These are phyloP conservation scores for Calonectria crousiana DNA, from an alignment of 2,329 filamentous ascomycete genomes.

Conservation along the genomic window DNA sequence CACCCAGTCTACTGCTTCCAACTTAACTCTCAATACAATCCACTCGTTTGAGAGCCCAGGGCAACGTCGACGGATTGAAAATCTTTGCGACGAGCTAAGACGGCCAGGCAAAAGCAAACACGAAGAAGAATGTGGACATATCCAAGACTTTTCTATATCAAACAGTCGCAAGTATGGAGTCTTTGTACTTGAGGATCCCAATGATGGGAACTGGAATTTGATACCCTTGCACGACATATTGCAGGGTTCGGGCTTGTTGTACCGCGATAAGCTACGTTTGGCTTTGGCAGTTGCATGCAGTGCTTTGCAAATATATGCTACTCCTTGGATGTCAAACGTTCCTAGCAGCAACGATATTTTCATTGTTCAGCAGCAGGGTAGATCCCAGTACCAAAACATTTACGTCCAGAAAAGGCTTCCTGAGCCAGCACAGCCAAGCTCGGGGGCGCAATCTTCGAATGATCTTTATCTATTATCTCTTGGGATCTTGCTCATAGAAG, in stretches of 20 bases:
- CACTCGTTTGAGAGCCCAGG: neutral
- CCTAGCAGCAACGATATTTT: neutral
- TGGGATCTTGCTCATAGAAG: constrained; percentile 17
- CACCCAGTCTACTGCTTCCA: neutral
- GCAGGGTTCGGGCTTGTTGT: neutral
- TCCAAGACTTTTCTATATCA: neutral
- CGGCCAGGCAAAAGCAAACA: neutral
- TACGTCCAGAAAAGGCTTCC: neutral
- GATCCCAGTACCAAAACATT: neutral
- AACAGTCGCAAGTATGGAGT: neutral
- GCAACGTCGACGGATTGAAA: neutral
- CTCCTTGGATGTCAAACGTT: neutral
- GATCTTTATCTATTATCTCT: neutral
- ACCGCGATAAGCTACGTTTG: neutral
- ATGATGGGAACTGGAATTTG: neutral
- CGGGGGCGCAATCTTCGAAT: neutral
- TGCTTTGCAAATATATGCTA: neutral
- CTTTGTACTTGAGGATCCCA: neutral
- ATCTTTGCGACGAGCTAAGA: neutral
- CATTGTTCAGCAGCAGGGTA: neutral
- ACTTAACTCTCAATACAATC: neutral
- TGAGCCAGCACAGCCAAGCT: neutral
- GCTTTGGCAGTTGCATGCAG: neutral
- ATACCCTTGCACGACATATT: neutral
- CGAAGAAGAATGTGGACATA: neutral